Evolutionary conservation across 2,329 filamentous ascomycete species (phyloP).

Genomic region (Pseudofabraea citricarpa): DNA sequence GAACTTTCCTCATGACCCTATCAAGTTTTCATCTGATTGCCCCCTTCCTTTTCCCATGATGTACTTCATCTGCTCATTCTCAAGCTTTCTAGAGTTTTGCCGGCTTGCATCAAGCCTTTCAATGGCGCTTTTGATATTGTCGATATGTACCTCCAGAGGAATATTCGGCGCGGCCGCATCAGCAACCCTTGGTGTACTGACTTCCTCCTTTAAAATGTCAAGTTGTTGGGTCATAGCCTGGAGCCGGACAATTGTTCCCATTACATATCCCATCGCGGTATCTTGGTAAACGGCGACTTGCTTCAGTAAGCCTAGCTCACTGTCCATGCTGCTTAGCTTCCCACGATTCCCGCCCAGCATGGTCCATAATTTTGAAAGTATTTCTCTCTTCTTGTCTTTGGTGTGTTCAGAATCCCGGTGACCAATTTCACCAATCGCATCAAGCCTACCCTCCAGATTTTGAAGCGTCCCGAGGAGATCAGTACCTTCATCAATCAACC

Average conservation of each 20-base stretch:
- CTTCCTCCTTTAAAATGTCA: constrained; percentile 66
- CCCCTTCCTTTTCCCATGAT: constrained; percentile 43
- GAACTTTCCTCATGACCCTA: constrained; percentile 11
- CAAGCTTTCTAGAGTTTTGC: constrained; percentile 50
- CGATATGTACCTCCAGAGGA: constrained; percentile 69
- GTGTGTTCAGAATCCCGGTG: constrained; percentile 57
- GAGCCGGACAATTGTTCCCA: constrained; percentile 64
- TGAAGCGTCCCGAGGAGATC: constrained; percentile 60
- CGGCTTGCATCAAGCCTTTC: constrained; percentile 65
- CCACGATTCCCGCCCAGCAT: constrained; percentile 65
- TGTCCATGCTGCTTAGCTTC: constrained; percentile 54
- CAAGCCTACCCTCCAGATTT: constrained; percentile 64
- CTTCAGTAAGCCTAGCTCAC: constrained; percentile 58
- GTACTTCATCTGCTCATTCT: constrained; percentile 52
- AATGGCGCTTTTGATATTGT: constrained; percentile 67
- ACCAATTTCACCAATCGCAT: constrained; percentile 65
- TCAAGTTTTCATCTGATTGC: constrained; percentile 23
- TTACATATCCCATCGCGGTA: constrained; percentile 64
- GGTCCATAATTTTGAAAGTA: constrained; percentile 69
- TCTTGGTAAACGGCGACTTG: constrained; percentile 64
- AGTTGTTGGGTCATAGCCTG: constrained; percentile 68
- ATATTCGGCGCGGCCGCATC: constrained; percentile 49
- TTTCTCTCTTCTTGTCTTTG: constrained; percentile 55
- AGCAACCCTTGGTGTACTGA: constrained; percentile 63
- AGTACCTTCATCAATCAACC: constrained; percentile 66